These are phyloP conservation scores for Prototheca wickerhamii DNA, from an alignment of 163 green algal species.

Conservation along the genomic window DNA sequence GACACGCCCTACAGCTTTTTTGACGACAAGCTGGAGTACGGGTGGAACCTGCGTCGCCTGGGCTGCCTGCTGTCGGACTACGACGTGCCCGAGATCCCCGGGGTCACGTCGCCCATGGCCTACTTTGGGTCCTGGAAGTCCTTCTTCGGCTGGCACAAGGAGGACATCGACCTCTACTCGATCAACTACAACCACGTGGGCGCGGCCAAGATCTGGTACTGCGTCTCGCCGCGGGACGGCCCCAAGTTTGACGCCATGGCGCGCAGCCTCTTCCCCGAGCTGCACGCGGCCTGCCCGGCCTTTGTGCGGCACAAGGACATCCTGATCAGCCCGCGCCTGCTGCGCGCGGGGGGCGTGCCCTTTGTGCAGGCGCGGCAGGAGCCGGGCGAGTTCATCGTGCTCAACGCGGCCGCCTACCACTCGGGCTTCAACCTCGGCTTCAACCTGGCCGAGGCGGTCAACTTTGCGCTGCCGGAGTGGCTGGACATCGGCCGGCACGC, in stretches of 20 bases:
- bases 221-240: constrained; percentile 54
- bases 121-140: constrained; percentile 89
- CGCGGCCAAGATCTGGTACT: constrained; percentile 81
- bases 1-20: constrained; percentile 81
- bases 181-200: constrained; percentile 80
- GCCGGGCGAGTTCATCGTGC: constrained; percentile 81
- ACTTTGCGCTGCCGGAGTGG: constrained; percentile 71
- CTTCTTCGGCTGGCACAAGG: constrained; percentile 55
- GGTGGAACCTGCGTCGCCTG: constrained; percentile 74
- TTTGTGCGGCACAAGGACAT: constrained; percentile 91
- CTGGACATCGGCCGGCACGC: constrained; percentile 45
- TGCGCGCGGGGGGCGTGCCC: constrained; percentile 19
- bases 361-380: constrained; percentile 62
- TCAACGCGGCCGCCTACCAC: constrained; percentile 72
- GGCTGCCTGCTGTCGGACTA: constrained; percentile 53
- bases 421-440: constrained; percentile 66
- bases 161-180: constrained; percentile 62
- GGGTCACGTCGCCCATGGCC: constrained; percentile 87
- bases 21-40: constrained; percentile 59
- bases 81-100: constrained; percentile 57
- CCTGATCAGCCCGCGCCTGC: constrained; percentile 51
- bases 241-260: constrained; percentile 76
- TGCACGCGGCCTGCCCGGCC: constrained; percentile 48
- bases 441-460: constrained; percentile 79
- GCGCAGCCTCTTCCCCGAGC: constrained; percentile 60